Conservation (phyloP, 2,329 filamentous ascomycete species). For the Penicillium sp. region DNA sequence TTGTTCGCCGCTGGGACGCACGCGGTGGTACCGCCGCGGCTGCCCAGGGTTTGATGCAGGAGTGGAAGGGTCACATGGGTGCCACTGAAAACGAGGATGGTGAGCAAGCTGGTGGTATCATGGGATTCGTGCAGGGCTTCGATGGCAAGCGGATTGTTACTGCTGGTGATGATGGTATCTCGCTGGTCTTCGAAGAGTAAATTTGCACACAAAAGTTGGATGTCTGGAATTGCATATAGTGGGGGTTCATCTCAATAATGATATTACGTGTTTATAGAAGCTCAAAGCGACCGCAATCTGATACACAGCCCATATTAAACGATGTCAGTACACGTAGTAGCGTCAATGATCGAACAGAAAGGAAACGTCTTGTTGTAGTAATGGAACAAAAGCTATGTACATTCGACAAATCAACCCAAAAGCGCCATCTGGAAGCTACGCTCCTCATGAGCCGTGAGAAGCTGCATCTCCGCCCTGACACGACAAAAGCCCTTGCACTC, state of each 20-base stretch:
- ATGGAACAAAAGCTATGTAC: slow-evolving; percentile 38
- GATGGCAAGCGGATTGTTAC: slow-evolving; percentile 75
- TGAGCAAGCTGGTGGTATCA: slow-evolving; percentile 77
- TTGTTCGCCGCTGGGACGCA: slow-evolving; percentile 82
- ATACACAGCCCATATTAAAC: not conserved
- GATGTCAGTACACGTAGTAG: not conserved
- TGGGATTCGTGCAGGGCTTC: slow-evolving; percentile 81
- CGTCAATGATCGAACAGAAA: slow-evolving; percentile 12
- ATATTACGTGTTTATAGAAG: slow-evolving; percentile 23
- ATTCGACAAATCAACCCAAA: slow-evolving; percentile 34
- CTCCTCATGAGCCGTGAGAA: slow-evolving; percentile 6
- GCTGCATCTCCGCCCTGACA: slow-evolving; percentile 11
- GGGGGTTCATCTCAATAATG: slow-evolving; percentile 20
- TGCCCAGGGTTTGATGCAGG: slow-evolving; percentile 68
- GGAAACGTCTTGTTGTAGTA: slow-evolving; percentile 21
- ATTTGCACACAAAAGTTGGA: not conserved
- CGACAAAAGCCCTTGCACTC: slow-evolving; percentile 14
- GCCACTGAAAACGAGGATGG: slow-evolving; percentile 52
- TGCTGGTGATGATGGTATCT: slow-evolving; percentile 73
- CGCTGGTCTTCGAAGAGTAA: slow-evolving; percentile 46
- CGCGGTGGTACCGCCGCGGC: slow-evolving; percentile 64
- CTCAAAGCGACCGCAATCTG: not conserved
- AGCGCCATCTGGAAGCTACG: slow-evolving; percentile 26
- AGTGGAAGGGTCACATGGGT: slow-evolving; percentile 78
- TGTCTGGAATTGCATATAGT: not conserved